phyloP scores from a whole-genome alignment of 441 rosid genomes.

The Arabidopsis hybrid region DNA sequence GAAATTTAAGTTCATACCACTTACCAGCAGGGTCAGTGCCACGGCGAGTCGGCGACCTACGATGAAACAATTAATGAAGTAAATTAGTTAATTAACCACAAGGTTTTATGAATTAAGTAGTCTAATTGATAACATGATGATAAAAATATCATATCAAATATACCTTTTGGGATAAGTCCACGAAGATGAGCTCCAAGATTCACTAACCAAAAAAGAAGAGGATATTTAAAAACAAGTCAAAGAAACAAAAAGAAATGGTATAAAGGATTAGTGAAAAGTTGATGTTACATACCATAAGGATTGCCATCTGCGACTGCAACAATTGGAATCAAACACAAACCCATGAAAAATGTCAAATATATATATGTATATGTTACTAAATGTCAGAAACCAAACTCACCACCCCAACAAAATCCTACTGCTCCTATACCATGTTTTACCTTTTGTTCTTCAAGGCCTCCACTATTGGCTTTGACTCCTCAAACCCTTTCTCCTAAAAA shows the following conservation, averaged over 20 bases:
- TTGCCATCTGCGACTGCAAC: conserved; percentile 17
- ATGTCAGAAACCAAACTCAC: too few relatives aligned
- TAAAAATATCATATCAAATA: background rate
- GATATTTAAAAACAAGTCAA: background rate
- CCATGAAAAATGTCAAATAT: conserved; percentile 29
- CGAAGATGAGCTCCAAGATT: conserved; percentile 32
- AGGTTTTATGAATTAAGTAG: background rate
- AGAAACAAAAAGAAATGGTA: background rate
- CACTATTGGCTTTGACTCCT: conserved; percentile 59
- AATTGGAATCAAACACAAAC: background rate
- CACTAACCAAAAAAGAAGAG: background rate
- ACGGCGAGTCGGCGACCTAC: conserved; percentile 26
- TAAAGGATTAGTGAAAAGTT: background rate
- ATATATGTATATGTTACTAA: background rate
- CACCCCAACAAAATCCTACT: too few relatives aligned
- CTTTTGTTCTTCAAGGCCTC: conserved; percentile 63
- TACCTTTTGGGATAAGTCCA: conserved; percentile 29
- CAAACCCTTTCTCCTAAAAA: conserved; percentile 60
- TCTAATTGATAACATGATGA: background rate
- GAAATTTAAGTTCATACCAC: conserved; percentile 28
- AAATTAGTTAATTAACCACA: background rate
- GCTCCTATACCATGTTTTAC: conserved; percentile 63
- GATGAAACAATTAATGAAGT: background rate
- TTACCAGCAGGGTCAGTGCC: conserved; percentile 30
- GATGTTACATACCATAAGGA: conserved; percentile 26